phyloP scores from a whole-genome alignment of 768 basidiomycete genomes.

The Trametes coccinea region DNA sequence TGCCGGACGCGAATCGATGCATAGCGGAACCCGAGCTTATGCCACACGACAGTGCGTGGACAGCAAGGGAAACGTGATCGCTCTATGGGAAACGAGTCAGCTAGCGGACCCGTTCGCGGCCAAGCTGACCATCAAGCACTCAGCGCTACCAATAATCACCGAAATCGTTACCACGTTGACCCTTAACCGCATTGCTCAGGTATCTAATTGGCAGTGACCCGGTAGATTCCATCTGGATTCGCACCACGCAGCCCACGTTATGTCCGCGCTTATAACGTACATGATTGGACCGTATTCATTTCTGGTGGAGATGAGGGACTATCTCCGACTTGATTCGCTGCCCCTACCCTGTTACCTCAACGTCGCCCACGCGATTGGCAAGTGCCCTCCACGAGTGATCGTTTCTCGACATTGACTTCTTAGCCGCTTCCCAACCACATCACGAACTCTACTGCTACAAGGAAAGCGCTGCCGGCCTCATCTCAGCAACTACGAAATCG shows the following conservation, averaged over 20 bases:
- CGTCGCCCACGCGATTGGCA: conserved; percentile 10
- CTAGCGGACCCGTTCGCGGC: conserved; percentile 61
- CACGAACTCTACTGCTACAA: conserved; percentile 15
- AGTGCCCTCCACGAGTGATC: conserved; percentile 12
- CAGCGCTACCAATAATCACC: conserved; percentile 64
- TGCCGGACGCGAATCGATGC: background rate
- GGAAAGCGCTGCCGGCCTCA: conserved; percentile 25
- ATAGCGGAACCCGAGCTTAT: conserved; percentile 9
- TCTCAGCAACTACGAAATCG: conserved; percentile 8
- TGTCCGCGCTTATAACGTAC: conserved; percentile 24
- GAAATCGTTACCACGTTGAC: conserved; percentile 77
- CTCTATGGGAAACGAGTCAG: conserved; percentile 65
- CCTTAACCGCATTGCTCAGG: conserved; percentile 69
- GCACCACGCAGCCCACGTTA: conserved; percentile 8
- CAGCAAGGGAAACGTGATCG: conserved; percentile 53
- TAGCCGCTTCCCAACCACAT: conserved; percentile 11
- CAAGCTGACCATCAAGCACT: conserved; percentile 55
- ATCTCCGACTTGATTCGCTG: conserved; percentile 4
- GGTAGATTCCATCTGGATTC: conserved; percentile 3
- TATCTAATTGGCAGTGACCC: conserved; percentile 51
- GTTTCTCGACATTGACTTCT: conserved; percentile 14
- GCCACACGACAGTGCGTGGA: conserved; percentile 55
- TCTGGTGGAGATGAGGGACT: conserved; percentile 6
- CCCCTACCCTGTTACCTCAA: conserved; percentile 11
- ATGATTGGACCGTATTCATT: conserved; percentile 23